Evolutionary conservation across 148 eudicot genomes (phyloP).

Genomic region (Arbutus unedo): DNA sequence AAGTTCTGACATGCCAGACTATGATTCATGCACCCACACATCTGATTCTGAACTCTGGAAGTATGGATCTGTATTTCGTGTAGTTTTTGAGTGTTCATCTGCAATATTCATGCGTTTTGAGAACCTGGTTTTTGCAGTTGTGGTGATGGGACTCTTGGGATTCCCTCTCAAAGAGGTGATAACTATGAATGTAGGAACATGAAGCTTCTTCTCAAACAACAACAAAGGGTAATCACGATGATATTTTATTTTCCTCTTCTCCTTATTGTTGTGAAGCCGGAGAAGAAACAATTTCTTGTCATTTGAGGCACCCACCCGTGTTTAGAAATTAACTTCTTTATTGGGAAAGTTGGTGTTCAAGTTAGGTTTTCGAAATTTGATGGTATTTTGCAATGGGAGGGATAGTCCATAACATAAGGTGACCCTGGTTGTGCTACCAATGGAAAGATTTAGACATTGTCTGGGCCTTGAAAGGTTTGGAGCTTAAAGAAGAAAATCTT

Average conservation of each 20-base stretch:
- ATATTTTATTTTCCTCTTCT: background rate
- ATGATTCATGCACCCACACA: background rate
- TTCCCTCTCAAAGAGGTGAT: slow-evolving; percentile 94
- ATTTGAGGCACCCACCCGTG: background rate
- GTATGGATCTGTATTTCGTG: background rate
- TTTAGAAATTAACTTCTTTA: background rate
- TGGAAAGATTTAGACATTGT: background rate
- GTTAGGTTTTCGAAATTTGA: background rate
- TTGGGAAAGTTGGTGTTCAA: background rate
- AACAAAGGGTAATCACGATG: slow-evolving; percentile 67
- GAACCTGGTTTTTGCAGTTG: slow-evolving; percentile 56
- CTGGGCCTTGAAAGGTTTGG: background rate
- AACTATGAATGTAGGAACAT: slow-evolving; percentile 96
- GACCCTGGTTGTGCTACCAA: background rate
- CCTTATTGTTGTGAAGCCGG: background rate
- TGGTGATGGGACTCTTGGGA: slow-evolving; percentile 95
- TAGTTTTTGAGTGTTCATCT: background rate
- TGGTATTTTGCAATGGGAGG: background rate
- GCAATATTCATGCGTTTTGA: slow-evolving; percentile 8
- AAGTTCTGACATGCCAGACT: background rate
- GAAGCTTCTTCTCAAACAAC: slow-evolving; percentile 98
- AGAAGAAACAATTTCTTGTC: background rate
- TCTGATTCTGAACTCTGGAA: background rate
- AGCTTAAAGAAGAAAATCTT: background rate
- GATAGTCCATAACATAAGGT: background rate